phyloP scores from a whole-genome alignment of 805 yeast species.

The Teunomyces panamensis region DNA sequence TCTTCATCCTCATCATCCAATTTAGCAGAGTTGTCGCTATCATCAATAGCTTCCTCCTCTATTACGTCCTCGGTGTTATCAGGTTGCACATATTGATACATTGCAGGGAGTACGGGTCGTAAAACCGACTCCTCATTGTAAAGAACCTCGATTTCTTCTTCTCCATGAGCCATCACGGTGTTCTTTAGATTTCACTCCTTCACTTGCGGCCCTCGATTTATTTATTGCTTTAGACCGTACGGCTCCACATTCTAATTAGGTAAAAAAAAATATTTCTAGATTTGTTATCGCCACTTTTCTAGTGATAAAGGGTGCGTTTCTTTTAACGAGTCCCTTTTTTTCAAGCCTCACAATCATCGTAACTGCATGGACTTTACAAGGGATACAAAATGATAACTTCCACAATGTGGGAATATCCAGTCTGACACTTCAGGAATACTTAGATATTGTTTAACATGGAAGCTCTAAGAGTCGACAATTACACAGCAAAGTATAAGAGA shows the following conservation, averaged over 20 bases:
- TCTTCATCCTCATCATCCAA: slow-evolving; percentile 26
- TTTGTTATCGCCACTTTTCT: not conserved
- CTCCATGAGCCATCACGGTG: not conserved
- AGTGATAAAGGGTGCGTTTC: not conserved
- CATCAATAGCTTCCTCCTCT: not conserved
- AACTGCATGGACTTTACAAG: not conserved
- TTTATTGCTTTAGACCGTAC: not conserved
- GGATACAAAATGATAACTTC: not conserved
- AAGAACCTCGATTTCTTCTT: not conserved
- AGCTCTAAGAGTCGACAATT: no score
- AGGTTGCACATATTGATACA: not conserved
- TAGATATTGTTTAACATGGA: no score
- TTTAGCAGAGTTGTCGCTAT: slow-evolving; percentile 16
- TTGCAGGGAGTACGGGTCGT: not conserved
- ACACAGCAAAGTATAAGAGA: no score
- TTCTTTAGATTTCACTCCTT: no score
- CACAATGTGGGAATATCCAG: no score
- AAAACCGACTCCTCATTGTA: not conserved
- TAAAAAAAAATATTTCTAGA: not conserved
- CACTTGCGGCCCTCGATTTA: not conserved
- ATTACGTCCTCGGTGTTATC: not conserved
- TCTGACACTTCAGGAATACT: no score
- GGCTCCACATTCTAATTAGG: not conserved
- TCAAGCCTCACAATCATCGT: no score
- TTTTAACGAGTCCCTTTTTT: no score